Base-by-base conservation (phyloP, 2,329 filamentous ascomycete species). In the Aspergillus arachidicola region DNA sequence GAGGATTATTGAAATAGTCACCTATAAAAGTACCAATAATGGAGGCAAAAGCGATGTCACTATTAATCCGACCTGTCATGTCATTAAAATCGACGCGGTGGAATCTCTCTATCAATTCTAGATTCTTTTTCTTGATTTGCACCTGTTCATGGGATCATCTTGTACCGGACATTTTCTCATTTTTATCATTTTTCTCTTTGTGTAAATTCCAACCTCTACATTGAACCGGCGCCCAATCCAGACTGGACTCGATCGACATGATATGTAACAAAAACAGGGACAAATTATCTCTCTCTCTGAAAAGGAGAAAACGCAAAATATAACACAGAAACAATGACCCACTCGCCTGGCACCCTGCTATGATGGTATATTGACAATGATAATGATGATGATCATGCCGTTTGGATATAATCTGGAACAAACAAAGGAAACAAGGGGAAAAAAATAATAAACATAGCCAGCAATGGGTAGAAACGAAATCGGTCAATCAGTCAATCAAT, bases 341-440 rank as follows among this genome's bases (percentile, higher is more conserved):
- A 67, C 68, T 71, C 69, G 69, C 69, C 69, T 66, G 61, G 69
- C 69, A 67, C 69, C 69, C 67, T 71, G 69, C 69, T 71, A 71
- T 70, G 69, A 68, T 71, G 69, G 69, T 71, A 71, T 71, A 70
- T 68, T 64, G 66, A 67, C 65, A 65, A 68, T 68, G 64, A 67
- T 66, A 66, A 68, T 66, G 58, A 67, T 61, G 48, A 62, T 50
- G 64, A 63, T 67, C 64, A 66, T 67, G 66, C 66, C 61, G 61
- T 63, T 64, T 59, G 61, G 56, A 69, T 65, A 64, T 66, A 64
- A 64, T 68, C 48, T 53, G 64, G 62, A 66, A 62, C 61, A 62
- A 67, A n/a, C 36, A 55, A 38, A 38, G 7, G 14, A 38, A 38
- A 55, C 14, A 53, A 21, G n/a, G 2, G 19, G 30, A 32, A 30